Evolutionary conservation across 352 stramenopile species (phyloP).

Genomic region (Pythium inflatum): DNA sequence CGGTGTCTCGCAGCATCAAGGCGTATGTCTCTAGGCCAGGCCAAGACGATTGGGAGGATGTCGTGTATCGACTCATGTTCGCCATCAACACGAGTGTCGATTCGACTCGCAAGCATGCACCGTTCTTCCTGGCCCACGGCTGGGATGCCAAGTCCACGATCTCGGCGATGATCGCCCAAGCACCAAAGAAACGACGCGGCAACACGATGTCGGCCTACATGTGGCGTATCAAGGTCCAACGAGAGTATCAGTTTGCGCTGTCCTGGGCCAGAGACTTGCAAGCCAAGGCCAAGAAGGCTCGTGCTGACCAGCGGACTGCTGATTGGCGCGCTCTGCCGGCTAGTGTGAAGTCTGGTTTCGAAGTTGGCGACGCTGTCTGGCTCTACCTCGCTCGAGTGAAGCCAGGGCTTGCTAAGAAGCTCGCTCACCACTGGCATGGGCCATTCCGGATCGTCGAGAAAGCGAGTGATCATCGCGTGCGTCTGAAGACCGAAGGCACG

Average conservation of each 20-base stretch:
- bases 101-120: constrained; percentile 4
- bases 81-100: constrained; percentile 26
- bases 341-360: constrained; percentile 14
- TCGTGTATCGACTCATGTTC: constrained; percentile 27
- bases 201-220: not conserved
- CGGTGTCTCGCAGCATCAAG: constrained; percentile 3
- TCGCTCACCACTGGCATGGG: constrained; percentile 25
- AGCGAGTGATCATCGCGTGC: not conserved
- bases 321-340: not conserved
- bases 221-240: constrained; percentile 14
- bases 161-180: constrained; percentile 12
- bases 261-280: constrained; percentile 12
- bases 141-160: constrained; percentile 26
- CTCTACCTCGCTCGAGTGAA: constrained; percentile 19
- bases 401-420: constrained; percentile 14
- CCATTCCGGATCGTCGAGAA: constrained; percentile 27
- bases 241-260: constrained; percentile 9
- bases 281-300: not conserved
- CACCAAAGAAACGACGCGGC: constrained; percentile 20
- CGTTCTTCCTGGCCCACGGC: constrained; percentile 32
- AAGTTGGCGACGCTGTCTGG: constrained; percentile 24
- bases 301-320: not conserved
- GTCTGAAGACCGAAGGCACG: constrained; percentile 9
- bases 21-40: constrained; percentile 5
- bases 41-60: constrained; percentile 30